Conservation (phyloP, 306 rosid species). For the Prunus armeniaca region DNA sequence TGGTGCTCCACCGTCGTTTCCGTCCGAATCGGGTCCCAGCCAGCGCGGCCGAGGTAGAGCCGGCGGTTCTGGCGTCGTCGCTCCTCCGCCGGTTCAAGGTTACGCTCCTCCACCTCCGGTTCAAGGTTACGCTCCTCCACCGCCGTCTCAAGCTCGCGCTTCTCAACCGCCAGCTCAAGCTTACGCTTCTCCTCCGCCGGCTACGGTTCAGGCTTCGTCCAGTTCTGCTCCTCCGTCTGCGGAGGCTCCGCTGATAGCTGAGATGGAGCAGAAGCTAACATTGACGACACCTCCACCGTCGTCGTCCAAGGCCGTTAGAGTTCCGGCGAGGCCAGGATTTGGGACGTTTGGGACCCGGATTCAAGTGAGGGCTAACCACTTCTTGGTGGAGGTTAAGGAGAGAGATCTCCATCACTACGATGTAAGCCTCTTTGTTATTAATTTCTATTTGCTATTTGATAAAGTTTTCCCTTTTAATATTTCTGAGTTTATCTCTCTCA, state of each 20-base stretch:
- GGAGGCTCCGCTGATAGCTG: not conserved
- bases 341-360: constrained; percentile 32
- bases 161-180: not conserved
- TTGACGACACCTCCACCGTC: constrained; percentile 32
- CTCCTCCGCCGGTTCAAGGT: not conserved
- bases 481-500: not conserved
- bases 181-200: not conserved
- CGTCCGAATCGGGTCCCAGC: not conserved
- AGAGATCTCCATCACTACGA: constrained; percentile 52
- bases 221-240: not conserved
- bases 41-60: not conserved
- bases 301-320: constrained; percentile 32
- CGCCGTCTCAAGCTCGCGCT: not conserved
- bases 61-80: too few species aligned
- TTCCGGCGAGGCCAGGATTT: constrained; percentile 42
- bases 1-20: not conserved
- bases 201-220: constrained; percentile 7
- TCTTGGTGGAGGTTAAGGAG: constrained; percentile 33
- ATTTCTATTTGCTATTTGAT: not conserved
- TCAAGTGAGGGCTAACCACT: constrained; percentile 59
- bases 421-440: constrained; percentile 25
- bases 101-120: not conserved
- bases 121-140: too few species aligned
- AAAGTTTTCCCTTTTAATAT: not conserved
- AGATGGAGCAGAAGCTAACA: constrained; percentile 19